Conservation (phyloP, 2,329 filamentous ascomycete species). For the Exophiala calicioides region DNA sequence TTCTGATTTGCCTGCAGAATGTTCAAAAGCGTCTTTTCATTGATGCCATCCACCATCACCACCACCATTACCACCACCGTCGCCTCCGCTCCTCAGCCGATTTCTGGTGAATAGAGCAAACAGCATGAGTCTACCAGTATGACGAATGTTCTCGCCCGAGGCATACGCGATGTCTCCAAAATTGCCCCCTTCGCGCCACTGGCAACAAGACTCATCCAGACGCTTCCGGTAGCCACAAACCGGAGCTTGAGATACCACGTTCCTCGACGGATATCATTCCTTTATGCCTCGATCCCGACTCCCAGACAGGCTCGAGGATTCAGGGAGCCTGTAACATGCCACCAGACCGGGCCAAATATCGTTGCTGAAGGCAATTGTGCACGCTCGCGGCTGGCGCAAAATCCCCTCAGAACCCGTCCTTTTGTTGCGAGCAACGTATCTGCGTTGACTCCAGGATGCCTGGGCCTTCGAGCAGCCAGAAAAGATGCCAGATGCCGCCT, state of each 20-base stretch:
- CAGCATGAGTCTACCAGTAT: constrained; percentile 22
- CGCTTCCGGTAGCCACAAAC: constrained; percentile 11
- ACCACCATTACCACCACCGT: neutral
- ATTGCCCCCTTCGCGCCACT: constrained; percentile 14
- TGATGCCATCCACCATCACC: no score
- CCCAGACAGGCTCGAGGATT: neutral
- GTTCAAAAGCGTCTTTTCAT: no score
- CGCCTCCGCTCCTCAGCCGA: neutral
- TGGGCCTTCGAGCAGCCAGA: neutral
- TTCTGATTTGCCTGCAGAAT: no score
- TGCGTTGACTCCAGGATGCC: neutral
- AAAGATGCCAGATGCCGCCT: neutral
- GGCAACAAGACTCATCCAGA: constrained; percentile 18
- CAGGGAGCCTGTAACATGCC: neutral
- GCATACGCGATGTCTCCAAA: constrained; percentile 26
- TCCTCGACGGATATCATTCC: constrained; percentile 27
- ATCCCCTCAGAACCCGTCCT: neutral
- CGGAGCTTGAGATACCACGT: constrained; percentile 29
- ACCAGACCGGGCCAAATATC: neutral
- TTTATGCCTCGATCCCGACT: neutral
- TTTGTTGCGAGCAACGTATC: neutral
- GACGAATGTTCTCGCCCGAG: constrained; percentile 24
- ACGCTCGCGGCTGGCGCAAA: neutral
- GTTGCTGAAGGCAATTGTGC: no score
- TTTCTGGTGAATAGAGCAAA: neutral